Evolutionary conservation across 768 basidiomycete genomes (phyloP).

Genomic region (Xanthoconium purpureum): DNA sequence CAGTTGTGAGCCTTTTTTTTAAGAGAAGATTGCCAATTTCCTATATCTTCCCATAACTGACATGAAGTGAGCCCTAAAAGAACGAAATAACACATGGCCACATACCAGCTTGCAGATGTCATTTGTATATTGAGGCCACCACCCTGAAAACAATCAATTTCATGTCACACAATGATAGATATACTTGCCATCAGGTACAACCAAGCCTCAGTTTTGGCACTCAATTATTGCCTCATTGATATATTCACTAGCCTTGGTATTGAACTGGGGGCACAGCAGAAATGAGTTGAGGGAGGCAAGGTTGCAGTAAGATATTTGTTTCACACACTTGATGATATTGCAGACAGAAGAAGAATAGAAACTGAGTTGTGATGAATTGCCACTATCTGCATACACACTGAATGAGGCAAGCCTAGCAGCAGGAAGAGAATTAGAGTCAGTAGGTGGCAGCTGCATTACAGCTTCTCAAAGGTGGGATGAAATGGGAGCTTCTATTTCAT

Average conservation of each 20-base stretch:
- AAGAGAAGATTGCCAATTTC: too few species aligned
- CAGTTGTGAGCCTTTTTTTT: too few species aligned
- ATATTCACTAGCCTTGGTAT: neutral
- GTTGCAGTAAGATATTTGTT: neutral
- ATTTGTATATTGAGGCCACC: neutral
- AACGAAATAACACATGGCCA: neutral
- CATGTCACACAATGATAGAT: neutral
- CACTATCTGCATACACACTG: neutral
- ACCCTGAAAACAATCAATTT: neutral
- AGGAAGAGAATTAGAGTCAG: too few species aligned
- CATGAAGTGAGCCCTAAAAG: neutral
- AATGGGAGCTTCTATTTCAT: neutral
- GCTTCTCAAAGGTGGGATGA: neutral
- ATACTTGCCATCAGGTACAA: neutral
- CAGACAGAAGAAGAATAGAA: neutral
- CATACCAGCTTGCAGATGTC: neutral
- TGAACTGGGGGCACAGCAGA: neutral
- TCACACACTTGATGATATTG: neutral
- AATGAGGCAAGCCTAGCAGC: too few species aligned
- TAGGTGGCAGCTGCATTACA: neutral
- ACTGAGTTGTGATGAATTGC: neutral
- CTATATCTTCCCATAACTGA: neutral
- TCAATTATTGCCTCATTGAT: neutral
- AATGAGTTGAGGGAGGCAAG: neutral
- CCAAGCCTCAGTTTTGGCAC: neutral